Evolutionary conservation across 352 stramenopile species (phyloP).

Genomic region (Peronospora farinosa): DNA sequence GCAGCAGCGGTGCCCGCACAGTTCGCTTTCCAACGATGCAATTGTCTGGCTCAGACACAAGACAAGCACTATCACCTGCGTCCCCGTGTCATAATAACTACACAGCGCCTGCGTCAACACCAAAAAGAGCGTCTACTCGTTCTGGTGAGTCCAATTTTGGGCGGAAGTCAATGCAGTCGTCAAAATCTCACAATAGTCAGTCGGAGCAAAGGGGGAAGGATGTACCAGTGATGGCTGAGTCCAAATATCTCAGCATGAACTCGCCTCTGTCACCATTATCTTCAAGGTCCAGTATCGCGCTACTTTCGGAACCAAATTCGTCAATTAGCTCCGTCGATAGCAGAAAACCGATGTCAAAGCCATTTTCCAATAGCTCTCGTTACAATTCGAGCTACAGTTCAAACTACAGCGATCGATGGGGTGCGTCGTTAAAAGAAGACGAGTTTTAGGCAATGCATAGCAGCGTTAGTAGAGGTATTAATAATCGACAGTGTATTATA

Average conservation of each 20-base stretch:
- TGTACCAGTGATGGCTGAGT: constrained; percentile 27
- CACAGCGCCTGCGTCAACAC: constrained; percentile 4
- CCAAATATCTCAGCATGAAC: constrained; percentile 38
- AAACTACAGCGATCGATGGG: constrained; percentile 27
- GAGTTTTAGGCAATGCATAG: constrained; percentile 16
- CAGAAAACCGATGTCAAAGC: constrained; percentile 24
- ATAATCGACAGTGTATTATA: constrained; percentile 24
- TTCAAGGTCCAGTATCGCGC: constrained; percentile 51
- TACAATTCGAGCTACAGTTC: constrained; percentile 19
- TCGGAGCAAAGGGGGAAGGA: constrained; percentile 19
- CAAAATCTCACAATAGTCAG: constrained; percentile 17
- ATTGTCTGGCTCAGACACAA: constrained; percentile 16
- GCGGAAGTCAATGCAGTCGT: constrained; percentile 12
- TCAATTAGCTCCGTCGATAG: constrained; percentile 29
- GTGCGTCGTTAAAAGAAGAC: constrained; percentile 29
- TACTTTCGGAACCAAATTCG: constrained; percentile 41
- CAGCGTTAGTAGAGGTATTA: constrained; percentile 1
- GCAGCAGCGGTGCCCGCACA: constrained; percentile 17
- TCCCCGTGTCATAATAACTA: constrained; percentile 21
- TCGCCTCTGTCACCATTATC: constrained; percentile 55
- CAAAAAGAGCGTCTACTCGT: constrained; percentile 17
- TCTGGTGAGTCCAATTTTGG: constrained; percentile 9
- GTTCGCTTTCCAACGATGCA: constrained; percentile 26
- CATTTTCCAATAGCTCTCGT: constrained; percentile 8
- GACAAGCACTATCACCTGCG: constrained; percentile 24